Evolutionary conservation across 192 early-diverging fungal species (phyloP), one percentile per base, ranked within the genome.

Genomic region (Diversispora eburnea): DNA sequence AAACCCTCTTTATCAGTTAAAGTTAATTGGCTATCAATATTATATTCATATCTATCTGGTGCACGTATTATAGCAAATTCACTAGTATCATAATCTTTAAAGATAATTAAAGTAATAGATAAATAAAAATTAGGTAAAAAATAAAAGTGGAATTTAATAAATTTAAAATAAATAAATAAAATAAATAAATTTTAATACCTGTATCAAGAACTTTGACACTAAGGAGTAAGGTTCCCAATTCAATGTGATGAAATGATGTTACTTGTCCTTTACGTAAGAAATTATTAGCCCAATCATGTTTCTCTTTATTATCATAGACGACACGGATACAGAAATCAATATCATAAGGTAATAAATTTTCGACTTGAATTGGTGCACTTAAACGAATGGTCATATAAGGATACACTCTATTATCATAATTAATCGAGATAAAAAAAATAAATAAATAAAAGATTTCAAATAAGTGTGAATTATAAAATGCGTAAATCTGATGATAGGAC

Each of bases 301-400:
- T 33, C 62, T 93, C 85, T 77, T 94, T 90, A 3, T 94, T 90
- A 3, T 85, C 84, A 12, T 86, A 85, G 69, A 90, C 89, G 76
- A 95, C 95, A 60, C 88, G 79, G 12, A 99, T 85, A n/a, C 81
- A 82, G 63, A 93, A 93, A 19, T 86, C 84, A 75, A 95, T 82
- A 66, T 94, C 87, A 77, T 92, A 98, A 0, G 98, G 98, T 43
- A 99, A 81, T 22, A 98, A 80, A 73, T 99, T 99, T 83, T 99
- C 98, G 41, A 99, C 84, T 81, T 94, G 91, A 12, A 94, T 82
- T 13, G 92, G 92, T 41, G 91, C 88, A 54, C 86, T 89, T 74
- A 94, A 77, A 4, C 88, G 87, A 66, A 94, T 87, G 4, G 85
- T 79, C 88, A 91, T 92, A 73, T 90, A 91, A 46, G 95, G 95